A percentile compares a stretch with the other conserved stretches of the same genome.
Conservation (phyloP, 805 yeast genomes). For the Ascoidea rubescens region DNA sequence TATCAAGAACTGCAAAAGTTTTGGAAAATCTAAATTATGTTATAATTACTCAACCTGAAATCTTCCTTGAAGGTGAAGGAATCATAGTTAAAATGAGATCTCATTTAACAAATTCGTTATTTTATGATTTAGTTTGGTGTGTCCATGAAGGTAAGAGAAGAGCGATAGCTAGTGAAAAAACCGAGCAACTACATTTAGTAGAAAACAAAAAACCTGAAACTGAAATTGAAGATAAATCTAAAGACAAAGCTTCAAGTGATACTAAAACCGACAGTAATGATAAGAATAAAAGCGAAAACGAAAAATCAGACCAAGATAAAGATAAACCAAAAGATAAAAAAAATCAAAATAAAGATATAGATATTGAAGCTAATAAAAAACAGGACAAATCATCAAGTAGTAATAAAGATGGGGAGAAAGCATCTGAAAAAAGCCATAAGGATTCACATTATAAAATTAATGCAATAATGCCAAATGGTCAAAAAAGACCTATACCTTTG, state of each 20-base stretch:
- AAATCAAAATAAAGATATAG: too few species aligned
- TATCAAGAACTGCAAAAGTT: constrained; percentile 82
- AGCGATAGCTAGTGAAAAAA: constrained; percentile 18
- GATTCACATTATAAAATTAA: not conserved
- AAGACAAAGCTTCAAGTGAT: constrained; percentile 15
- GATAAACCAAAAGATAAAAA: too few species aligned
- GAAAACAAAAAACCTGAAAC: not conserved
- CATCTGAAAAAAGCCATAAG: too few species aligned
- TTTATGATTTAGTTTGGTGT: constrained; percentile 88
- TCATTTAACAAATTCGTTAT: constrained; percentile 79
- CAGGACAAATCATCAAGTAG: too few species aligned
- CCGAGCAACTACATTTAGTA: constrained; percentile 6
- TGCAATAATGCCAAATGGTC: constrained; percentile 3
- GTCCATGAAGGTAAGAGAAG: constrained; percentile 87
- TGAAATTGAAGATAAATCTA: constrained; percentile 15
- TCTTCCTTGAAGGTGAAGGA: constrained; percentile 57
- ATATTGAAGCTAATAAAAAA: too few species aligned
- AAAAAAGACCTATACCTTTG: constrained; percentile 33
- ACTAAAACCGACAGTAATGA: too few species aligned
- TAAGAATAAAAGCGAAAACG: constrained; percentile 21
- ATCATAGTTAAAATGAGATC: constrained; percentile 83
- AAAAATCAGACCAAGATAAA: constrained; percentile 6
- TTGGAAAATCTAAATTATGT: constrained; percentile 82
- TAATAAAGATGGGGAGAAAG: too few species aligned
- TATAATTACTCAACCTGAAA: constrained; percentile 73